Base-by-base conservation (phyloP, 1,139 yeast genomes). In the Arxiozyma telluris region DNA sequence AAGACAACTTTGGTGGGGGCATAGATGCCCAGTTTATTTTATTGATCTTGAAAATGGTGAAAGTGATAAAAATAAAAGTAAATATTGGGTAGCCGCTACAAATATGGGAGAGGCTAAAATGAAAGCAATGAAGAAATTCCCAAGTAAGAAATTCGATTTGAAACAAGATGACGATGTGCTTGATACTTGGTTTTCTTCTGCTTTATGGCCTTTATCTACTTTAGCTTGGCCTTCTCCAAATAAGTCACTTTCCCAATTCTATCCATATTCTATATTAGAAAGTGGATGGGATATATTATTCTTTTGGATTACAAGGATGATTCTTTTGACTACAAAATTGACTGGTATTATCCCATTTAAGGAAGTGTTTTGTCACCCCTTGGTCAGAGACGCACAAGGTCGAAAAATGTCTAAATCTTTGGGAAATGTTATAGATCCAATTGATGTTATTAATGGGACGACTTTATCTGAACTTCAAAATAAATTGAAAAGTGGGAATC, bases 1-100 rank as follows among this genome's bases (percentile, higher is more conserved):
- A 38, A 87, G 98, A 73, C 98, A 93, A 76, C 81, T 93, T 65
- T 93, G 98, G 98, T 93, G 98, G 98, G 98, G 98, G 59, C 98
- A 93, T 76, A 82, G 98, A 75, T 89, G 96, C 73, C 98, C 98
- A 17, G 96, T 87, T 47, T 93, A 93, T 75, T 88, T 88, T 63
- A 88, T 90, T 57, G 75, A 77, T 50, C 74, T 89, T 56, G 96
- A 88, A 66, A 93, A 90, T 53, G 72, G 71, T 53, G 73, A 71
- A 56, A 77, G 79, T 58, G 84, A 27, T 20, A 5, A 15, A 1
- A 27, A 41, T 15, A 41, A 80, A 65, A 58, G 56, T 50, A 74
- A 79, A 49, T 84, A 78, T 75, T 93, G 98, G 98, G 81, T 93
- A 64, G 87, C 97, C 53, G 98, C 96, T 57, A 82, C 94, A 72